Base-by-base conservation (phyloP, 2,329 filamentous ascomycete species). In the Aspergillus niger region DNA sequence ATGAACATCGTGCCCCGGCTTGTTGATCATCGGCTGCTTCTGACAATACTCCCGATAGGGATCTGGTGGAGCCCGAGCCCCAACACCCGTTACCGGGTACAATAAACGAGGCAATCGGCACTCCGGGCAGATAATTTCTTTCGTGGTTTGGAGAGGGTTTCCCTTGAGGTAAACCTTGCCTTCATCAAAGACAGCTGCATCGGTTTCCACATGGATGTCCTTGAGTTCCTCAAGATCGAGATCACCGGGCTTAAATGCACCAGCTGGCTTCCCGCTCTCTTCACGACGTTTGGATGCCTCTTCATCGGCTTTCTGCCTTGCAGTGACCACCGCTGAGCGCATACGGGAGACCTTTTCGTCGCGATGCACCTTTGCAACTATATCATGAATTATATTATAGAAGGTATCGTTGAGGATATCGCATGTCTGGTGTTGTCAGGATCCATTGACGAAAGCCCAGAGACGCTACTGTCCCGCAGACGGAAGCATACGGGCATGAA, bases 1-100 rank as follows among this genome's bases (percentile, higher is more conserved):
- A 69, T 88, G 86, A 55, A 88, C 85, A 67, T 88, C 86, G 69
- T 86, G 83, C 39, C 85, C 85, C 13, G 82, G 79, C 61, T 82
- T 75, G 59, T 80, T 81, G 49, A 86, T 82, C 77, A 85, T 83
- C 4, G 86, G 86, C 60, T 84, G 83, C 52, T 83, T 81, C 69
- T 83, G 82, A 74, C 86, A 88, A 72, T 88, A 88, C 66, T 84
- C 80, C 47, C 75, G 76, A 56, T 79, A 75, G 0, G 84, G 81
- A 68, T 83, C 79, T 53, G 82, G 82, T 17, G 75, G 73, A 43
- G 77, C 73, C 61, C 76, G 73, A 59, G 82, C 79, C 22, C 82
- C 82, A 57, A 78, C 76, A 22, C 83, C 83, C 57, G 79, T 79
- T 55, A 81, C 77, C 8, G 86, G 85, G 66, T 87, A 84, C 65